Evolutionary conservation across 192 early-diverging fungal species (phyloP).

Genomic region (Geranomyces michiganensis): DNA sequence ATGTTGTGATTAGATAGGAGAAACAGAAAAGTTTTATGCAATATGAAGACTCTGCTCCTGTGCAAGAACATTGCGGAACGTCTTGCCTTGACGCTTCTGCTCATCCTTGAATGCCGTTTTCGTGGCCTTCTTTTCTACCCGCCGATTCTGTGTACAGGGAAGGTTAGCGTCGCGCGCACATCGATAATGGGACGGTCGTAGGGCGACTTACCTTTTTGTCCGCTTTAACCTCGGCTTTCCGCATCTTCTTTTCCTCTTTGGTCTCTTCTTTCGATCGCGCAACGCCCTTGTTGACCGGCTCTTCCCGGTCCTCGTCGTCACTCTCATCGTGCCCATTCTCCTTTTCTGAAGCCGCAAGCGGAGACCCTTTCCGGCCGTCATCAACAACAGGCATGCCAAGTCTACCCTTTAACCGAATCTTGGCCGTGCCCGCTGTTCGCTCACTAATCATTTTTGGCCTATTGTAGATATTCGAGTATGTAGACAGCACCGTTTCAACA

Average conservation of each 20-base stretch:
- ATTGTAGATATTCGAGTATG: slow-evolving; percentile 94
- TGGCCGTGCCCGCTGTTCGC: not conserved
- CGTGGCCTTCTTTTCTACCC: slow-evolving; percentile 77
- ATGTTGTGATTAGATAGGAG: too few species aligned
- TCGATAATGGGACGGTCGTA: not conserved
- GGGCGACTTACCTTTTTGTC: slow-evolving; percentile 33
- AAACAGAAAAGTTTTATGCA: slow-evolving; percentile 1
- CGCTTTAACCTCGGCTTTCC: slow-evolving; percentile 85
- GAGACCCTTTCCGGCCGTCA: slow-evolving; percentile 40
- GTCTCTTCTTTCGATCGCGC: slow-evolving; percentile 82
- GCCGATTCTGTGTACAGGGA: slow-evolving; percentile 48
- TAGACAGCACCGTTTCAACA: slow-evolving; percentile 85
- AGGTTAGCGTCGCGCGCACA: too few species aligned
- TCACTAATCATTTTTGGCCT: slow-evolving; percentile 84
- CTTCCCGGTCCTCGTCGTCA: slow-evolving; percentile 2
- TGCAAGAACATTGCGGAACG: slow-evolving; percentile 53
- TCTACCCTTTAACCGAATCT: slow-evolving; percentile 36
- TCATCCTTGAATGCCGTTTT: slow-evolving; percentile 80
- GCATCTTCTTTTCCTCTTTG: slow-evolving; percentile 87
- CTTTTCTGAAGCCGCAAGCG: slow-evolving; percentile 35
- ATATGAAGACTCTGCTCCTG: slow-evolving; percentile 41
- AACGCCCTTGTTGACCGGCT: slow-evolving; percentile 66
- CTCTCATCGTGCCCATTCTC: slow-evolving; percentile 32
- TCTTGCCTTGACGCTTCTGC: slow-evolving; percentile 60
- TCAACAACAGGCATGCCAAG: slow-evolving; percentile 65